Evolutionary conservation across 805 yeast genomes (phyloP).

Genomic region (Sugiyamaella marilandica): DNA sequence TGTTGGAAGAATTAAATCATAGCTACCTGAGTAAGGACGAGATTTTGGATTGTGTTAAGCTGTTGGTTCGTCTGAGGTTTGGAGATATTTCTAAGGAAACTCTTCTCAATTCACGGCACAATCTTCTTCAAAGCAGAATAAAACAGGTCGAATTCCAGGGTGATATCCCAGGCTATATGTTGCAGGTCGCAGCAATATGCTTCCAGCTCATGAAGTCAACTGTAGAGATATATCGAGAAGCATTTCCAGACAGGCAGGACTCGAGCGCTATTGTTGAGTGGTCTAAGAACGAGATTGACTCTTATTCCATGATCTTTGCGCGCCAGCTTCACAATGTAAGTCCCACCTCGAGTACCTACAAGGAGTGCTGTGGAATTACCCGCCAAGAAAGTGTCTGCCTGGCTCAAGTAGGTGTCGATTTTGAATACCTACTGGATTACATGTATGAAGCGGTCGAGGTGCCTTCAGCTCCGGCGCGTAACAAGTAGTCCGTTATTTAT

Average conservation of each 20-base stretch:
- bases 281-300: slow-evolving; percentile 61
- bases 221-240: slow-evolving; percentile 45
- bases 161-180: slow-evolving; percentile 48
- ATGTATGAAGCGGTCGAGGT: slow-evolving; percentile 22
- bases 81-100: slow-evolving; percentile 46
- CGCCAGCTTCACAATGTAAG: slow-evolving; percentile 65
- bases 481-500: no score
- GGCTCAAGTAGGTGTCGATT: slow-evolving; percentile 63
- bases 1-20: slow-evolving; percentile 34
- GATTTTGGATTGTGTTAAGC: slow-evolving; percentile 28
- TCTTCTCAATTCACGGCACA: slow-evolving; percentile 45
- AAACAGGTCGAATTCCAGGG: slow-evolving; percentile 52
- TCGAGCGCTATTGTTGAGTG: slow-evolving; percentile 68
- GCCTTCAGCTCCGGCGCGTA: no score
- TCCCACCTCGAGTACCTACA: slow-evolving; percentile 47
- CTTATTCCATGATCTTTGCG: slow-evolving; percentile 54
- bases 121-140: slow-evolving; percentile 44
- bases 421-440: slow-evolving; percentile 60
- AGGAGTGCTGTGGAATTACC: slow-evolving; percentile 51
- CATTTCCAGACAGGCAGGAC: slow-evolving; percentile 44
- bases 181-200: slow-evolving; percentile 58
- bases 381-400: slow-evolving; percentile 57
- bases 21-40: slow-evolving; percentile 28
- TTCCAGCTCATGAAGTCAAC: slow-evolving; percentile 60
- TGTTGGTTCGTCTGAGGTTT: slow-evolving; percentile 39